Percentiles rank a stretch among this genome's conserved stretches.
Evolutionary conservation across 805 yeast species (phyloP).

Genomic region (Ogataea wickerhamii): DNA sequence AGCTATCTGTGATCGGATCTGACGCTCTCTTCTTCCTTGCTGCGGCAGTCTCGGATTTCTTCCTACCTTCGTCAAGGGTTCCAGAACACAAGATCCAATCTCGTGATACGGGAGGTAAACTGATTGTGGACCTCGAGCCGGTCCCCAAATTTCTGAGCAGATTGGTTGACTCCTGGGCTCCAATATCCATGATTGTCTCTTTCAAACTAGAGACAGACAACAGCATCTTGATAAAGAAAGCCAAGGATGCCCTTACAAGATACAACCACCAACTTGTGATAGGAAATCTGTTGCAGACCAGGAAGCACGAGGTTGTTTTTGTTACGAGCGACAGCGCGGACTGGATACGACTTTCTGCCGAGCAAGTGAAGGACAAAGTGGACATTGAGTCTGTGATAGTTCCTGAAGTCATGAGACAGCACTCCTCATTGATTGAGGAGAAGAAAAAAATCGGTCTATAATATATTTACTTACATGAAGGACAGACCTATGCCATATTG

Average conservation of each 20-base stretch:
- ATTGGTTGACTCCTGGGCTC: slow-evolving; percentile 92
- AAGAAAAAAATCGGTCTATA: slow-evolving; percentile 26
- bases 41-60: slow-evolving; percentile 97
- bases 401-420: slow-evolving; percentile 69
- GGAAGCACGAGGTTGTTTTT: slow-evolving; percentile 85
- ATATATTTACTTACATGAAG: slow-evolving; percentile 37
- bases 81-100: slow-evolving; percentile 96
- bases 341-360: slow-evolving; percentile 51
- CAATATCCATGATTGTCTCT: slow-evolving; percentile 88
- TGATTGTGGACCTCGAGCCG: slow-evolving; percentile 84
- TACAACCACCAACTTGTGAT: slow-evolving; percentile 93
- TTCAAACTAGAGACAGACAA: slow-evolving; percentile 91
- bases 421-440: slow-evolving; percentile 55
- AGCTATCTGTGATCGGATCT: slow-evolving; percentile 51
- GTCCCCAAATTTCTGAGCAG: slow-evolving; percentile 92
- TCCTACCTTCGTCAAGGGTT: slow-evolving; percentile 76
- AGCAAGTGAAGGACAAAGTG: slow-evolving; percentile 35
- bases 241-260: slow-evolving; percentile 72
- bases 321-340: slow-evolving; percentile 49
- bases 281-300: slow-evolving; percentile 85
- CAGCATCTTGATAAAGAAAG: slow-evolving; percentile 65
- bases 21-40: slow-evolving; percentile 81
- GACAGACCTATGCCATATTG: slow-evolving; percentile 61
- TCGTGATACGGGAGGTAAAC: slow-evolving; percentile 62
- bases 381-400: slow-evolving; percentile 81